Conservation (phyloP, 306 rosid genomes). For the Gastrolobium villosum region DNA sequence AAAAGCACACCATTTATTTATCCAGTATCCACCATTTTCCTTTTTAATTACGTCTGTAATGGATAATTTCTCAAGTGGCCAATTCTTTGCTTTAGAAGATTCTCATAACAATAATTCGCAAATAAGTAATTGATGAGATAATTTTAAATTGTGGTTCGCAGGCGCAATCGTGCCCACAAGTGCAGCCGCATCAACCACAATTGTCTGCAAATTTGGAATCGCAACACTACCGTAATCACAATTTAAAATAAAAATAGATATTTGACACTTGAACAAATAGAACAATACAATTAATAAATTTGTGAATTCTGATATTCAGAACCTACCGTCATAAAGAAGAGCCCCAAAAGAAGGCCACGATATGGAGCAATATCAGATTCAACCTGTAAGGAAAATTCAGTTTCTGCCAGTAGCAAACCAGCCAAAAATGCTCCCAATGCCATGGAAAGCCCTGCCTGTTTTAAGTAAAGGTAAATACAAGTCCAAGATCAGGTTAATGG, state of each 20-base stretch:
- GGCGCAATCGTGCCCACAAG: constrained; percentile 4
- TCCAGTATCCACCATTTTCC: constrained; percentile 28
- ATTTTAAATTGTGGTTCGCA: background rate
- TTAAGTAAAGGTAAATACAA: constrained; percentile 33
- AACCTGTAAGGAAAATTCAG: constrained; percentile 97
- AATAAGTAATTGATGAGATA: constrained; percentile 3
- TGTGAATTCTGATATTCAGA: constrained; percentile 40
- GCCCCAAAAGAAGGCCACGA: constrained; percentile 98
- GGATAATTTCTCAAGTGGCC: constrained; percentile 30
- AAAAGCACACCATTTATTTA: background rate
- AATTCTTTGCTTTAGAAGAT: constrained; percentile 36
- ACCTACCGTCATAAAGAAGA: constrained; percentile 99
- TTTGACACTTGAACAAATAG: constrained; percentile 31
- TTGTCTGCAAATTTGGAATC: constrained; percentile 12
- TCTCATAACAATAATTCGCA: constrained; percentile 20
- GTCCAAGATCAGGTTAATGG: constrained; percentile 35
- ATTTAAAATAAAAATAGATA: constrained; percentile 8
- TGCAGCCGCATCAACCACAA: background rate
- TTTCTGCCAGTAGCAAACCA: constrained; percentile 96
- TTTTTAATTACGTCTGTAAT: constrained; percentile 1
- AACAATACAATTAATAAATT: constrained; percentile 39
- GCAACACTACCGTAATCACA: background rate
- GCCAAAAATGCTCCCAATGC: constrained; percentile 99
- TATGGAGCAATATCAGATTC: constrained; percentile 99
- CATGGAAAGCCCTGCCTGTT: constrained; percentile 99